Evolutionary conservation across 345 rosid genomes (phyloP), one percentile per base, ranked within the genome.

Genomic region (Jatropha curcas): DNA sequence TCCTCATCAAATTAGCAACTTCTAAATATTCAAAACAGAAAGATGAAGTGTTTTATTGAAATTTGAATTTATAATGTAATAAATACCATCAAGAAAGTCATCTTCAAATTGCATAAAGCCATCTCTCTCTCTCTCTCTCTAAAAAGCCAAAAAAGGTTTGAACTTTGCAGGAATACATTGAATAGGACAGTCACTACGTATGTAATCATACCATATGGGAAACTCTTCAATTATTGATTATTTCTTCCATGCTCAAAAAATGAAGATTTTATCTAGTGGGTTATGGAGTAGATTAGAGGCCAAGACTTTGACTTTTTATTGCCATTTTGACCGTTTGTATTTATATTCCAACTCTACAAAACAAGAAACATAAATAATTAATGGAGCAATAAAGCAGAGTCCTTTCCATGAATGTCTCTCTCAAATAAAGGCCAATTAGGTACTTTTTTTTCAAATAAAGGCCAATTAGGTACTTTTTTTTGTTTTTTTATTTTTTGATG

Each of bases 161-260:
- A 43, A n/a, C n/a, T n/a, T n/a, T 51, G 13, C 7, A 2, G 48
- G 45, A 11, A 50, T 28, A 37, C 20, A 20, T 16, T 41, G 75
- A 70, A 71, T 33, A 46, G 25, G 50, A 77, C 68, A 66, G 72
- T 71, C 72, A 71, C 63, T 31, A 60, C 9, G 28, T 24, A 10
- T 7, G 59, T 19, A 68, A 24, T 39, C 37, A 13, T 13, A 34
- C 41, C 4, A n/a, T n/a, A n/a, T n/a, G n/a, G n/a, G n/a, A 12
- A 46, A 12, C 51, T 30, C 51, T 60, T 61, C 78, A 67, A 19
- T 60, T 45, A 60, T 58, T 34, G 65, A 59, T 35, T 5, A 10
- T 35, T 27, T 7, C 28, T n/a, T n/a, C n/a, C n/a, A n/a, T n/a
- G n/a, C n/a, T n/a, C n/a, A n/a, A 39, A 41, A 41, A 8, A 41